phyloP scores from a whole-genome alignment of 331 rosid genomes.

The Pyracantha coccinea region DNA sequence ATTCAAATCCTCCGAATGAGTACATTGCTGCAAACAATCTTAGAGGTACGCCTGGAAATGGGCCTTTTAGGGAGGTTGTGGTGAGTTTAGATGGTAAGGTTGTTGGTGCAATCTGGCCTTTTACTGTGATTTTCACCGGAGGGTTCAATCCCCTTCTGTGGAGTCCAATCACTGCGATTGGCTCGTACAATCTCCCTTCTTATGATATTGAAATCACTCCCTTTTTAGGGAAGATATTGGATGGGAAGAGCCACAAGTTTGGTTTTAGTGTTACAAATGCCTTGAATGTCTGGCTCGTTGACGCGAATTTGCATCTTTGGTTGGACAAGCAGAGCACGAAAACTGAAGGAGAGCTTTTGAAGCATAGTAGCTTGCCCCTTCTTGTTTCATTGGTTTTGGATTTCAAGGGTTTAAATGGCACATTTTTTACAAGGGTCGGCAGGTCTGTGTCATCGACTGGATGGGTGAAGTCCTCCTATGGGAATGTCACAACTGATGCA shows the following conservation, averaged over 20 bases:
- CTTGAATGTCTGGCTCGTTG: conserved; percentile 66
- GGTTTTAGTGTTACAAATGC: conserved; percentile 65
- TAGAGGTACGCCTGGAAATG: conserved; percentile 48
- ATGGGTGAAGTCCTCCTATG: conserved; percentile 73
- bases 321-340: conserved; percentile 42
- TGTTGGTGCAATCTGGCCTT: conserved; percentile 76
- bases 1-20: conserved; percentile 50
- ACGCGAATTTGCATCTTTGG: conserved; percentile 86
- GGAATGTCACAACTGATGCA: conserved; percentile 51
- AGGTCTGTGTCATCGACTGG: conserved; percentile 46
- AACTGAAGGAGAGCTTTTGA: conserved; percentile 39
- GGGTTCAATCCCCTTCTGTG: conserved; percentile 80
- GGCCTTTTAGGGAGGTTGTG: conserved; percentile 77
- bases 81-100: conserved; percentile 49
- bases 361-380: conserved; percentile 31
- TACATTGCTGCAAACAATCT: conserved; percentile 56
- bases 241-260: conserved; percentile 48
- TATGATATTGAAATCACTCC: conserved; percentile 79
- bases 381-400: conserved; percentile 29
- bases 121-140: conserved; percentile 79
- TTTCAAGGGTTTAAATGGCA: conserved; percentile 52
- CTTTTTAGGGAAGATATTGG: conserved; percentile 48
- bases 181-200: conserved; percentile 73
- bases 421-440: conserved; percentile 29
- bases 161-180: conserved; percentile 77